Evolutionary conservation across 306 rosid species (phyloP).

Genomic region (Citrullus amarus): DNA sequence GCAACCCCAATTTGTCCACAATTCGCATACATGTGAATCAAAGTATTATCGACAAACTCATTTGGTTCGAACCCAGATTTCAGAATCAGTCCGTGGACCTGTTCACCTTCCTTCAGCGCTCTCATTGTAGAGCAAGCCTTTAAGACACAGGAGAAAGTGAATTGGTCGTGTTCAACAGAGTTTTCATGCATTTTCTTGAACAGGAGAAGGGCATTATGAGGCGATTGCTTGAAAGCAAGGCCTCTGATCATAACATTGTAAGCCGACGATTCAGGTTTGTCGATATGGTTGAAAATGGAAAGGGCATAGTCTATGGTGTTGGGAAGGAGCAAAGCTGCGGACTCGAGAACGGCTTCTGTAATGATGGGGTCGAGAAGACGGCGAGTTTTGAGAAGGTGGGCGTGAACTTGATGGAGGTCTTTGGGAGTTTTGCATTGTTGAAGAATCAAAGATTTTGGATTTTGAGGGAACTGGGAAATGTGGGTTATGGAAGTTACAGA

Average conservation of each 20-base stretch:
- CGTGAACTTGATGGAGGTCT: slow-evolving; percentile 51
- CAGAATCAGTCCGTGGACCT: slow-evolving; percentile 34
- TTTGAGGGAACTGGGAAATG: slow-evolving; percentile 32
- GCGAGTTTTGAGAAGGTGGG: slow-evolving; percentile 49
- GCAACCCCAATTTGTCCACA: slow-evolving; percentile 32
- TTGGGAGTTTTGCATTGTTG: slow-evolving; percentile 30
- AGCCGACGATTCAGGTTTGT: slow-evolving; percentile 25
- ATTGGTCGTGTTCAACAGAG: slow-evolving; percentile 21
- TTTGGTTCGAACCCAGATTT: slow-evolving; percentile 28
- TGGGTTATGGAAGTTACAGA: slow-evolving; percentile 12
- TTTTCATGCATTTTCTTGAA: slow-evolving; percentile 33
- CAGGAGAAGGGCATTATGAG: slow-evolving; percentile 26
- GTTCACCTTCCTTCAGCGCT: slow-evolving; percentile 29
- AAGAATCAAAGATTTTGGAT: slow-evolving; percentile 41
- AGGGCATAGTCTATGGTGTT: slow-evolving; percentile 34
- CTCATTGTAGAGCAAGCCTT: slow-evolving; percentile 43
- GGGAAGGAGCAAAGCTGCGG: slow-evolving; percentile 43
- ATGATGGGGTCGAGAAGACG: slow-evolving; percentile 34
- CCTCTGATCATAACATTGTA: slow-evolving; percentile 42
- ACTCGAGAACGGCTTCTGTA: slow-evolving; percentile 39
- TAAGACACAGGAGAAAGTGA: slow-evolving; percentile 33
- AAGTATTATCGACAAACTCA: slow-evolving; percentile 34
- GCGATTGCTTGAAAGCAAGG: slow-evolving; percentile 25
- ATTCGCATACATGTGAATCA: slow-evolving; percentile 34
- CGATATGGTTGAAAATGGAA: slow-evolving; percentile 29